These are phyloP conservation scores for Cafeteria roenbergensis DNA, from an alignment of 108 stramenopile genomes.

Conservation along the genomic window DNA sequence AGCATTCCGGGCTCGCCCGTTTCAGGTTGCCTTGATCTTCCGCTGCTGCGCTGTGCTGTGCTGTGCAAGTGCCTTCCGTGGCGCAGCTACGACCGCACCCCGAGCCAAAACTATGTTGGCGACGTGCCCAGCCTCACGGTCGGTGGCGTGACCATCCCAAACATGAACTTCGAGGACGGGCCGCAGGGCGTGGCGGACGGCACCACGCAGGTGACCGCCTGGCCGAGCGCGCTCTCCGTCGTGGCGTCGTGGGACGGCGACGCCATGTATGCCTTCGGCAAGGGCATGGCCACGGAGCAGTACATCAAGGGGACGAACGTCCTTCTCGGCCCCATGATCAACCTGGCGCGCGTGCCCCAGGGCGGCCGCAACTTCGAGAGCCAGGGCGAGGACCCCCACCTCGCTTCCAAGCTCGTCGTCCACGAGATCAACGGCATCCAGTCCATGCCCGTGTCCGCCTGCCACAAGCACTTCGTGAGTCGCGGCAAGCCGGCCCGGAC, in stretches of 20 bases:
- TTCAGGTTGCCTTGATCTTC: no score
- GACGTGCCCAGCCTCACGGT: conserved; percentile 5
- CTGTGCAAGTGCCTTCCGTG: no score
- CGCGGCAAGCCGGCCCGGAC: no score
- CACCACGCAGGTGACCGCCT: not conserved
- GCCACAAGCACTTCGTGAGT: conserved; percentile 55
- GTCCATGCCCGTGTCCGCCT: conserved; percentile 37
- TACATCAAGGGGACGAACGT: conserved; percentile 8
- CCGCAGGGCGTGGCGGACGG: conserved; percentile 10
- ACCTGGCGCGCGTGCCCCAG: conserved; percentile 44
- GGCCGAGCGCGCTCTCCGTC: conserved; percentile 9
- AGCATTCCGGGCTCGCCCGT: no score
- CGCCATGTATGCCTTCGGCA: not conserved
- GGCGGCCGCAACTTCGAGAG: conserved; percentile 58
- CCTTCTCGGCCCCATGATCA: conserved; percentile 49
- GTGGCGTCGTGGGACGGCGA: conserved; percentile 1
- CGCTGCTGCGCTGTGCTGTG: no score
- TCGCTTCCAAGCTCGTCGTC: conserved; percentile 35
- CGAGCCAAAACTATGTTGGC: no score
- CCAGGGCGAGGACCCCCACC: conserved; percentile 54
- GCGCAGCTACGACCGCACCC: no score
- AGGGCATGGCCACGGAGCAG: conserved; percentile 6
- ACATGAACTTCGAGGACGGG: conserved; percentile 5
- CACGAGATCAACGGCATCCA: conserved; percentile 46
- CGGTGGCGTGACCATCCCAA: not conserved